Base-by-base conservation (phyloP, 257 asterid species). In the Lantana camara region DNA sequence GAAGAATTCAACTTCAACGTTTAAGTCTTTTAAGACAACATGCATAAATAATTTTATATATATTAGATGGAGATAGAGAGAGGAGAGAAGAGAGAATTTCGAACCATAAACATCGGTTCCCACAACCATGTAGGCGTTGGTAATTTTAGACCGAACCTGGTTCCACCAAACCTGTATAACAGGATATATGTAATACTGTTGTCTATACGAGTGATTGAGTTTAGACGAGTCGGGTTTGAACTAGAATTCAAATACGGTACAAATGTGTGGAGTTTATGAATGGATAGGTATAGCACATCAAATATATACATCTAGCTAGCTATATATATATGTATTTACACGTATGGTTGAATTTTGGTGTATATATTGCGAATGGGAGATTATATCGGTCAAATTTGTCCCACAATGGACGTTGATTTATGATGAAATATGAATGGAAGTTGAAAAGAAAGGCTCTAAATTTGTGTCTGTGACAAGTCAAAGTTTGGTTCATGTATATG, bases 1-100 rank as follows among this genome's bases (percentile, higher is more conserved):
- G 82, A 80, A 83, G 80, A 88, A 75, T 82, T 86, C 91, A 86
- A 86, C 95, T 86, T 91, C 98, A 91, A 89, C 96, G 85, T 80
- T 86, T 78, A 74, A 78, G 90, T 91, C 92, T 81, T 84, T n/a
- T 82, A 29, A 80, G 85, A 64, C 76, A 45, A 74, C 68, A 71
- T 71, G 66, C 44, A 38, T 34, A 41, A 59, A 40, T 24, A 2
- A 35, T 46, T 11, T 47, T 30, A 40, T 7, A 57, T 5, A 70
- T 50, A 71, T 32, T 10, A 70, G 42, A 72, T 24, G 27, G 53
- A 38, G 19, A 30, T 12, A 40, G 6, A 29, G 0, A 30, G 13
- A 35, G 49, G n/a, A n/a, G n/a, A n/a, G n/a, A n/a, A 56, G 38
- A 45, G 73, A 57, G 76, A 27, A 57, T 6, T 62, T 69, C 71